Evolutionary conservation across 805 yeast species (phyloP).

Genomic region (Kodamaea kaohsiungensis): DNA sequence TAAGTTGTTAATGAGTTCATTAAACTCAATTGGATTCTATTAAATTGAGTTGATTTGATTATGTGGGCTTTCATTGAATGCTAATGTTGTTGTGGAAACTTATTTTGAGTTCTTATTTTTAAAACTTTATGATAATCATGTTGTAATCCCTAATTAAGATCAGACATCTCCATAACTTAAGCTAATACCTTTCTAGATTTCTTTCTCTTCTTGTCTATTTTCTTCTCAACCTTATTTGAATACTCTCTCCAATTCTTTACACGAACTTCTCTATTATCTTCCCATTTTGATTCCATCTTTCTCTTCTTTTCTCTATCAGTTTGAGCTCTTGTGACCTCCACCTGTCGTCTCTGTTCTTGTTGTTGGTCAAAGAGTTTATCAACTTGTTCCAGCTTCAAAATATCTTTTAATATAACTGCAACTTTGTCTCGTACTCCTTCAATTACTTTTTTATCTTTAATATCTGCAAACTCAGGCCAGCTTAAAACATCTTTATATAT

Average conservation of each 20-base stretch:
- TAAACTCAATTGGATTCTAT: too few species aligned
- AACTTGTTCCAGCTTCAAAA: conserved; percentile 26
- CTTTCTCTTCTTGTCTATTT: conserved; percentile 41
- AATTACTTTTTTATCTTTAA: neutral
- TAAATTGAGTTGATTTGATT: too few species aligned
- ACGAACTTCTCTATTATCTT: conserved; percentile 55
- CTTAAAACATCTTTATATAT: conserved; percentile 29
- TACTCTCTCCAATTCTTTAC: conserved; percentile 63
- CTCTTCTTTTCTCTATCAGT: conserved; percentile 43
- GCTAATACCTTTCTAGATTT: conserved; percentile 37
- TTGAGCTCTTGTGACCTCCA: conserved; percentile 34
- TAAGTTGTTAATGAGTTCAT: too few species aligned
- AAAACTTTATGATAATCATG: too few species aligned
- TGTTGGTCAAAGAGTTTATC: conserved; percentile 29
- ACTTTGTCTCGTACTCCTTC: conserved; percentile 34
- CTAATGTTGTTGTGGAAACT: too few species aligned
- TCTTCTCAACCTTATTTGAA: conserved; percentile 43
- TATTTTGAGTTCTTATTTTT: too few species aligned
- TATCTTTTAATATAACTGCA: conserved; percentile 45
- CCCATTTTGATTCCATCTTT: conserved; percentile 56
- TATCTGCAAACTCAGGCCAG: conserved; percentile 6
- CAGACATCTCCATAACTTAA: too few species aligned
- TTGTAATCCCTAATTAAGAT: too few species aligned
- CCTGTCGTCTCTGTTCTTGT: conserved; percentile 25
- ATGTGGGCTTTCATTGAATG: too few species aligned